Base-by-base conservation (phyloP, 2,329 filamentous ascomycete species). In the Sclerotinia spermophila region DNA sequence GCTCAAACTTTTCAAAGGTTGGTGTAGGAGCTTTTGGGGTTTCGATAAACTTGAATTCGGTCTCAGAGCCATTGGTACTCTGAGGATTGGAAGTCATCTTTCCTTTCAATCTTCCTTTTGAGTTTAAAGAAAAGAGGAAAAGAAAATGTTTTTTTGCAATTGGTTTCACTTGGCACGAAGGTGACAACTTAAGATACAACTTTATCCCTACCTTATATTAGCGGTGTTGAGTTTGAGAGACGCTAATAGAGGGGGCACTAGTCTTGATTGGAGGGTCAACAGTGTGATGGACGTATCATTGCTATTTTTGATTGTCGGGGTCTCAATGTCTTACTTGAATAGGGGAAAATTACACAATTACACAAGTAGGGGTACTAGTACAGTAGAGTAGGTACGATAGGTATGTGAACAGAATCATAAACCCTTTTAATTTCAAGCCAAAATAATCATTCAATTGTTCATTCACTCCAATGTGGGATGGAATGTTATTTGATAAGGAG, bases 11-110 rank as follows among this genome's bases (percentile, higher is more conserved):
- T 79, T 86, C 83, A 75, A 84, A 83, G 73, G 82, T 82, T 67
- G 83, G 81, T 70, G 82, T 80, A 61, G 82, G 80, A 75, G 84
- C 84, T 77, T 83, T 84, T 45, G 86, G 86, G 77, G 86, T 87
- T 76, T 86, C 82, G 78, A 87, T 86, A 80, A 90, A 92, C 81
- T 91, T 88, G 79, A 92, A 91, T 74, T 84, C 82, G 75, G 83
- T 83, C 80, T 84, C 83, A 73, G 81, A 84, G 81, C 82, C 82
- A 78, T 82, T 83, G 76, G 79, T 78, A 77, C 83, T 84, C 75
- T 82, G 79, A 72, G 82, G 77, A 75, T 85, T 84, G 72, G 84
- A 85, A 81, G 85, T 84, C 77, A 77, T 84, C 81, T 75, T 78
- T 67, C 69, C 74, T 74, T 74, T 73, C 72, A 68, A 71, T 51